Base-by-base conservation (phyloP, 1,284 basidiomycete genomes). In the Austroboletus niveus region DNA sequence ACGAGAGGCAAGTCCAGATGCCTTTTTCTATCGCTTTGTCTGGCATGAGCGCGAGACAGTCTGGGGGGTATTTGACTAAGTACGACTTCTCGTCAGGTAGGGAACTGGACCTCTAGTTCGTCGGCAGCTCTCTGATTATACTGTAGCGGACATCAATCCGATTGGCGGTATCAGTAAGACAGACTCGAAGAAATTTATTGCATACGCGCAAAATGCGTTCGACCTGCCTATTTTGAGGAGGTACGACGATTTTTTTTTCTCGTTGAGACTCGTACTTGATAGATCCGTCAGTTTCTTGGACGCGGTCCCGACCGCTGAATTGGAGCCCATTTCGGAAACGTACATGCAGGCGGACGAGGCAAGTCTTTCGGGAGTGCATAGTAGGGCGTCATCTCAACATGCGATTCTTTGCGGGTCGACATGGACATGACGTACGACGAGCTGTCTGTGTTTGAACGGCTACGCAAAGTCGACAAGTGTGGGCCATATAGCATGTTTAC, bases 391-490 rank as follows among this genome's bases (percentile, higher is more conserved):
- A 42, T 42, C 20, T 20, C 29, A 31, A n/a, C 8, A 17, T 3
- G 3, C n/a, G 1, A 11, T 3, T 8, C 2, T 45, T 32, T 24
- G 11, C 45, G 92, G 88, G 92, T 85, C 10, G 96, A 98, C 64
- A 96, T 97, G 94, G 97, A 96, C 22, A 98, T 99, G 95, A 98
- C 96, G 1, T 99, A 99, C 69, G 92, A 99, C 63, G 96, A 99
- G 65, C 80, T 99, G 15, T 94, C 91, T 8, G 83, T 94, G 27
- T 97, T 95, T 63, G 97, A 96, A 30, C 79, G 94, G 32, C 78
- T 99, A 36, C 84, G 97, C 52, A 99, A 99, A 72, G 85, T 97
- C 31, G 92, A 95, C 63, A 98, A 98, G 73, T 95, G 93, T 62
- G 97, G 97, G 1, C 96, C 97, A 1, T 98, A 94, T 72, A 89